Evolutionary conservation across 2,329 filamentous ascomycete genomes (phyloP), one percentile per base, ranked within the genome.

Genomic region (Botrytis paeoniae): DNA sequence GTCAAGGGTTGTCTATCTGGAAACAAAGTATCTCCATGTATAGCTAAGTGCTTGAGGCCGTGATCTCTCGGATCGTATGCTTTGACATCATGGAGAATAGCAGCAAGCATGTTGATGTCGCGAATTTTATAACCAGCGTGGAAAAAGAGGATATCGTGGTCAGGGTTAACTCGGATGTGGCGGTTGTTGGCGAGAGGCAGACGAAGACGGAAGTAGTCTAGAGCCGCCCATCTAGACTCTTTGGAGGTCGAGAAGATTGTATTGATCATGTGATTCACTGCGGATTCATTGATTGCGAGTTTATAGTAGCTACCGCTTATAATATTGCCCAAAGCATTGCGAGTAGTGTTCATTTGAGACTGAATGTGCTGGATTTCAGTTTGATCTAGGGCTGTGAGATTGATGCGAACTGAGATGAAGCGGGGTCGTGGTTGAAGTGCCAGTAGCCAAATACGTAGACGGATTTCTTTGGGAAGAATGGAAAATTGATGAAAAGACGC

Each of bases 71-170:
- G 65, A 57, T 69, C 65, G 7, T 59, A 59, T 32, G 65, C 65
- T 57, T 48, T 57, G 32, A 69, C 14, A 69, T 69, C 65, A 69
- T 69, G 65, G n/a, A 69, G 32, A 10, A 69, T 69, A 22, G 45
- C 45, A 57, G 65, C 65, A 37, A 69, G 35, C 32, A 69, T 39
- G 54, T 57, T 41, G 16, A 35, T 54, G 7, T 54, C 45, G 22
- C 65, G 14, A 12, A 37, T 57, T 1, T 69, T 7, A 35, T 43
- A 4, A 20, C 8, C 32, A 39, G 32, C 8, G 48, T 69, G 48
- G 35, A 69, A 25, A 29, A 59, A 69, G 2, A 69, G 32, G 35
- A 69, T 25, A 69, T 69, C 65, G 20, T 69, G 22, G 3, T 69
- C 48, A 57, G 65, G 65, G 9, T 16, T 57, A 25, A 69, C 51